Base-by-base conservation (phyloP, 2,329 filamentous ascomycete genomes). In the Stemphylium lycopersici region DNA sequence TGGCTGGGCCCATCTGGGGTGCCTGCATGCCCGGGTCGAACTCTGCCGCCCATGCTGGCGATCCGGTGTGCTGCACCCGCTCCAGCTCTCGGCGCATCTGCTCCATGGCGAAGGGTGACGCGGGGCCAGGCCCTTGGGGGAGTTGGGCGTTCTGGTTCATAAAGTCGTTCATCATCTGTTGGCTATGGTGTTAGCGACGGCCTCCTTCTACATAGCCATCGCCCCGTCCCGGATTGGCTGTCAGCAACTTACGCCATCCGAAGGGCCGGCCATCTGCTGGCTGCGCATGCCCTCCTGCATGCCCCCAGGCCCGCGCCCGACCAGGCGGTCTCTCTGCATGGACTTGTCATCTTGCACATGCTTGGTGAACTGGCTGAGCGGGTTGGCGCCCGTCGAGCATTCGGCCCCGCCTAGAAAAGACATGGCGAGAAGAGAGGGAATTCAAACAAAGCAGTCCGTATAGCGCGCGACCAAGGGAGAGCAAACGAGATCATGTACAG, bases 261-360 rank as follows among this genome's bases (percentile, higher is more conserved):
- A 90, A 42, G 86, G 86, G 37, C 83, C 84, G 67, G 85, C 86
- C 72, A 87, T 85, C 52, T 83, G 83, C 65, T 84, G 83, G 73
- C 85, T 93, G 61, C 91, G 85, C 81, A 96, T 93, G 68, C 90
- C 86, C 72, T 90, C 89, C 68, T 90, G 83, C 69, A 89, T 80
- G 6, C 84, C 87, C 38, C 84, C 86, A 0, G 90, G 88, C 0
- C 87, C 87, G 62, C 88, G 82, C 59, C 90, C 91, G 56, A 90
- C 87, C 58, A 98, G 82, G 55, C 95, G 87, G 77, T 99, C 95
- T 69, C 93, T 85, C 79, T 98, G 95, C 53, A 98, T 81, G 53
- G 90, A 95, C 79, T 93, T 96, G 80, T 99, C 95, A 83, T 96
- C 91, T 73, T 96, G 90, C 52, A 95, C 91, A 77, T 97, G 93